Evolutionary conservation across 352 stramenopile genomes (phyloP).

Genomic region (Plasmopara muralis): DNA sequence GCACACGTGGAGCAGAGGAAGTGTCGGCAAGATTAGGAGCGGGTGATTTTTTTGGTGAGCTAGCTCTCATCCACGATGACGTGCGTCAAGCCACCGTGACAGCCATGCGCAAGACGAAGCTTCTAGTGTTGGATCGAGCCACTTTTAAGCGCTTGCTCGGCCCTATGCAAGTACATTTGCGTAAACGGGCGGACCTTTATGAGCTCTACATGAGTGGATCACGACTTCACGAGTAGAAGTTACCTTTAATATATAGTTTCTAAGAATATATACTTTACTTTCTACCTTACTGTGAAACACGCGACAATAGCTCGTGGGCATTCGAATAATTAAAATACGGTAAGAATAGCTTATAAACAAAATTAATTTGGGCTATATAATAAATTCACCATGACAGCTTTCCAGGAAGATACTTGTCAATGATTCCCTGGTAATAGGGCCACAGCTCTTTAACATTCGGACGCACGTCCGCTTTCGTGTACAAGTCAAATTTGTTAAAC

Average conservation of each 20-base stretch:
- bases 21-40: conserved; percentile 49
- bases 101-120: conserved; percentile 69
- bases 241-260: too few species aligned
- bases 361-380: too few species aligned
- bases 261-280: neutral
- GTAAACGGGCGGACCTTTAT: conserved; percentile 56
- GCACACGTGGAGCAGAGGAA: conserved; percentile 50
- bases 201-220: conserved; percentile 57
- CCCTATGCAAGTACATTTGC: conserved; percentile 85
- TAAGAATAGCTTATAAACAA: too few species aligned
- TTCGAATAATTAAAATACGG: neutral
- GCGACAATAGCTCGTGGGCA: too few species aligned
- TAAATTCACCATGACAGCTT: conserved; percentile 59
- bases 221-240: conserved; percentile 8
- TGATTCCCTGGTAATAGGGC: conserved; percentile 88
- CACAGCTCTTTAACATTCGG: conserved; percentile 81
- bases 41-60: conserved; percentile 70
- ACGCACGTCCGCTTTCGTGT: conserved; percentile 86
- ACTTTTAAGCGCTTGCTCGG: conserved; percentile 87
- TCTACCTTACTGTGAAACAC: neutral
- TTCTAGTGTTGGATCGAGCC: conserved; percentile 82
- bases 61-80: conserved; percentile 86
- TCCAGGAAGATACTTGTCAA: conserved; percentile 87
- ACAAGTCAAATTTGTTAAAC: conserved; percentile 94
- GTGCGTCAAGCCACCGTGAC: conserved; percentile 85